These are phyloP conservation scores for Metschnikowia vanudenii DNA, from an alignment of 805 yeast species.

Conservation along the genomic window DNA sequence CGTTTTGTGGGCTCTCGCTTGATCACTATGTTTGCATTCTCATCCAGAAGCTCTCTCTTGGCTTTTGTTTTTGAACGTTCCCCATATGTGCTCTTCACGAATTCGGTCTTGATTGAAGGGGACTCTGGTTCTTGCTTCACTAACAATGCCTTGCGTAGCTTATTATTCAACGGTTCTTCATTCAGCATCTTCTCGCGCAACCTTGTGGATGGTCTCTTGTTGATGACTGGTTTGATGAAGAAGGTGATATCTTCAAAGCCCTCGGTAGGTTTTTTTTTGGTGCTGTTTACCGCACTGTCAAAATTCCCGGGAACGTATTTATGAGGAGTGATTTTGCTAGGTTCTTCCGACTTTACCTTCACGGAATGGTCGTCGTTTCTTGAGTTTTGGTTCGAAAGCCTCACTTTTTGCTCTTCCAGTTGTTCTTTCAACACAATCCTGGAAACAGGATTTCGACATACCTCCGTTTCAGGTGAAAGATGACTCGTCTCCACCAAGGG, in stretches of 20 bases:
- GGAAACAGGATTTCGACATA: background rate
- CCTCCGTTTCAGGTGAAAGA: background rate
- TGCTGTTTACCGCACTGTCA: background rate
- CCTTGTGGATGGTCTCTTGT: background rate
- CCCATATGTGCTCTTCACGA: background rate
- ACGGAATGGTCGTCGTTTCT: background rate
- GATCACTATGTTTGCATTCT: background rate
- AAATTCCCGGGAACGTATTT: background rate
- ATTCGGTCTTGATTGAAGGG: background rate
- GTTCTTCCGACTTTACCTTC: background rate
- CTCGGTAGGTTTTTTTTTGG: background rate
- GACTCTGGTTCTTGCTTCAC: background rate
- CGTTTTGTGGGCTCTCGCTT: slow-evolving; percentile 5
- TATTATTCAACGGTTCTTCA: background rate
- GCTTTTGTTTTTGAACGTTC: background rate
- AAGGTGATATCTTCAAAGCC: slow-evolving; percentile 25
- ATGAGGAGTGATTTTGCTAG: background rate
- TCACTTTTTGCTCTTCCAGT: background rate
- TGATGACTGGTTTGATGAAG: slow-evolving; percentile 25
- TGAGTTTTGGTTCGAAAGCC: background rate
- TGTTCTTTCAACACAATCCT: background rate
- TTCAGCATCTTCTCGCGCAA: background rate
- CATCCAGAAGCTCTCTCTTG: slow-evolving; percentile 3
- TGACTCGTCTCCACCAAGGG: too few species aligned
- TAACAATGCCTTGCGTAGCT: background rate